phyloP scores from a whole-genome alignment of 208 protist species.

The Wallacemonas sp. region DNA sequence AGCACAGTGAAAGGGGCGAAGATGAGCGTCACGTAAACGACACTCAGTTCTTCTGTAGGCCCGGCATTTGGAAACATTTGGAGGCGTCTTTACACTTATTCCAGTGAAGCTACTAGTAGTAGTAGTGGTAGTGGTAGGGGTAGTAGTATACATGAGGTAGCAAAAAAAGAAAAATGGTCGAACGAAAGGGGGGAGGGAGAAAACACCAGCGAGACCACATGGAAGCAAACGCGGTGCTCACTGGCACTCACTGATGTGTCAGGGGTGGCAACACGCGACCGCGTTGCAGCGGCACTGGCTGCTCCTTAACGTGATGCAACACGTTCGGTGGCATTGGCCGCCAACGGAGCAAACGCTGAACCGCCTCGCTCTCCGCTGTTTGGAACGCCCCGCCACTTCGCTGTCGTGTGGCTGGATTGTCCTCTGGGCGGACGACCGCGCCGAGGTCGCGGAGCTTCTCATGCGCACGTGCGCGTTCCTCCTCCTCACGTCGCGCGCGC shows the following conservation, averaged over 20 bases:
- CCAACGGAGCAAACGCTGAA: slow-evolving; percentile 79
- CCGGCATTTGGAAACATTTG: too few relatives aligned
- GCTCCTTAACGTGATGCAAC: slow-evolving; percentile 29
- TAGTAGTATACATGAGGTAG: too few relatives aligned
- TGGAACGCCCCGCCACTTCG: slow-evolving; percentile 19
- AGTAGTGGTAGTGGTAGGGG: too few relatives aligned
- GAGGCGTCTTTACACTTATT: too few relatives aligned
- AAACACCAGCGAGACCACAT: too few relatives aligned
- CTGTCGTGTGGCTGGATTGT: slow-evolving; percentile 10
- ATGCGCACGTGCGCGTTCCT: slow-evolving; percentile 30
- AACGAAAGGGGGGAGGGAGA: too few relatives aligned
- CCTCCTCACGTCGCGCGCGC: slow-evolving; percentile 55
- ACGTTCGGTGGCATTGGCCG: slow-evolving; percentile 67
- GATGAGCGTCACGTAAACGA: too few relatives aligned
- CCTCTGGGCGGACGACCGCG: neutral
- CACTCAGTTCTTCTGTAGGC: too few relatives aligned
- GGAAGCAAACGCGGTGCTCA: too few relatives aligned
- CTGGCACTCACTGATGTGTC: neutral
- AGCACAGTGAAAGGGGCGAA: too few relatives aligned
- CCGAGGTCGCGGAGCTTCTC: slow-evolving; percentile 41
- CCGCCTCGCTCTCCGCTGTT: slow-evolving; percentile 54
- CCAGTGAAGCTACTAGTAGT: too few relatives aligned
- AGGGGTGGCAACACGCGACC: slow-evolving; percentile 8
- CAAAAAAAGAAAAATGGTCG: too few relatives aligned
- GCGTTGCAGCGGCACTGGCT: slow-evolving; percentile 42